phyloP scores from a whole-genome alignment of 192 early-diverging fungal genomes.

The Rhizophagus sp. region DNA sequence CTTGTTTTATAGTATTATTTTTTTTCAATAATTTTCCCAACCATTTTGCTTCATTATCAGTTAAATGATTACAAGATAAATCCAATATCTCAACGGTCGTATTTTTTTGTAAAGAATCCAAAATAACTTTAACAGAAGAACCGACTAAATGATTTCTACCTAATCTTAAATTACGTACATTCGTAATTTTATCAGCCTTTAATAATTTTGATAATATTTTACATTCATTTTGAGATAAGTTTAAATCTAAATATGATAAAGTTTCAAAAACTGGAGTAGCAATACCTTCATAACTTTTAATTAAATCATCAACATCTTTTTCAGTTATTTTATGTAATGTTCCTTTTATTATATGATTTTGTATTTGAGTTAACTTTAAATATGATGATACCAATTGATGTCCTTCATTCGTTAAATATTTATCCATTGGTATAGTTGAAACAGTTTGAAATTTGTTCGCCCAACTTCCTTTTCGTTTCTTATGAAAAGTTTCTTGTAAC shows the following conservation, averaged over 20 bases:
- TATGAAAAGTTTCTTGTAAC: neutral
- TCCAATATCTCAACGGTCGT: neutral
- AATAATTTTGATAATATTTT: slow-evolving; percentile 14
- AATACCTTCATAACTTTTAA: neutral
- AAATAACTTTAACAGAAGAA: neutral
- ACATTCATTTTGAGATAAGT: neutral
- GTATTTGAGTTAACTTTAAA: slow-evolving; percentile 2
- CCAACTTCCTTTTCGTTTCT: neutral
- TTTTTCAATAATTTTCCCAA: slow-evolving; percentile 14
- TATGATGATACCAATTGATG: slow-evolving; percentile 8
- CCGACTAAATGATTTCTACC: neutral
- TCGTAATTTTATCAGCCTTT: neutral
- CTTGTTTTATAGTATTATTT: slow-evolving; percentile 8
- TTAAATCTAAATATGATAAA: neutral
- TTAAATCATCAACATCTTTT: slow-evolving; percentile 18
- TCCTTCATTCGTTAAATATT: slow-evolving; percentile 17
- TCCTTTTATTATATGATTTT: slow-evolving; percentile 19
- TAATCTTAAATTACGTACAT: slow-evolving; percentile 3
- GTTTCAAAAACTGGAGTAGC: neutral
- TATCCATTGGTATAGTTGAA: neutral
- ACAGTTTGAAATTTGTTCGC: neutral
- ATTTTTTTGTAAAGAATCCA: slow-evolving; percentile 3
- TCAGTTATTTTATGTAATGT: slow-evolving; percentile 7
- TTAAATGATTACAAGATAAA: neutral
- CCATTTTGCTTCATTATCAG: slow-evolving; percentile 4